A percentile compares a stretch with the other conserved stretches of the same genome.
These are phyloP conservation scores for Jackrogersella multiformis DNA, from an alignment of 495 filamentous ascomycete species.

Conservation along the genomic window DNA sequence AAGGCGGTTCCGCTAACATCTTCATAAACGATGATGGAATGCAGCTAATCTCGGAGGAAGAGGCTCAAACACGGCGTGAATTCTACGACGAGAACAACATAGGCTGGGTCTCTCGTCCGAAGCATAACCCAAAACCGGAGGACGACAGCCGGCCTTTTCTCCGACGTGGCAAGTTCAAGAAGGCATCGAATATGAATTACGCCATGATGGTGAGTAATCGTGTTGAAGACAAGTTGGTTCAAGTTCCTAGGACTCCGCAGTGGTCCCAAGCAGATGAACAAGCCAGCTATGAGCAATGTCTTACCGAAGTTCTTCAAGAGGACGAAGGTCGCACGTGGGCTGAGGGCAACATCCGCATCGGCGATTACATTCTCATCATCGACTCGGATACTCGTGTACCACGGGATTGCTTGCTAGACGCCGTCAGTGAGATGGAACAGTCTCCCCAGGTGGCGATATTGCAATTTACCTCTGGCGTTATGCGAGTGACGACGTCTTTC, in stretches of 20 bases:
- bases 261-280: constrained; percentile 65
- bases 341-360: constrained; percentile 73
- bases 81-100: constrained; percentile 73
- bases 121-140: constrained; percentile 62
- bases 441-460: constrained; percentile 75
- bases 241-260: constrained; percentile 49
- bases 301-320: constrained; percentile 63
- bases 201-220: constrained; percentile 65
- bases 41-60: constrained; percentile 65
- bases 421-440: constrained; percentile 75
- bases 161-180: constrained; percentile 75
- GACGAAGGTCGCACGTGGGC: constrained; percentile 72
- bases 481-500: constrained; percentile 70
- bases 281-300: constrained; percentile 57
- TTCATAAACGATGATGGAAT: constrained; percentile 78
- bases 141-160: constrained; percentile 56
- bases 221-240: constrained; percentile 66
- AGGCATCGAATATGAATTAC: constrained; percentile 80
- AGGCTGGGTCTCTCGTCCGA: constrained; percentile 68
- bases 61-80: constrained; percentile 65
- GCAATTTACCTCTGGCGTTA: constrained; percentile 74
- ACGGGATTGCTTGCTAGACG: constrained; percentile 73
- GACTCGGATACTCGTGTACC: constrained; percentile 76
- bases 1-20: constrained; percentile 75
- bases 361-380: constrained; percentile 73